Percentiles rank a stretch among this genome's conserved stretches.
Evolutionary conservation across 2,329 filamentous ascomycete species (phyloP).

Genomic region (Fusarium devonianum): DNA sequence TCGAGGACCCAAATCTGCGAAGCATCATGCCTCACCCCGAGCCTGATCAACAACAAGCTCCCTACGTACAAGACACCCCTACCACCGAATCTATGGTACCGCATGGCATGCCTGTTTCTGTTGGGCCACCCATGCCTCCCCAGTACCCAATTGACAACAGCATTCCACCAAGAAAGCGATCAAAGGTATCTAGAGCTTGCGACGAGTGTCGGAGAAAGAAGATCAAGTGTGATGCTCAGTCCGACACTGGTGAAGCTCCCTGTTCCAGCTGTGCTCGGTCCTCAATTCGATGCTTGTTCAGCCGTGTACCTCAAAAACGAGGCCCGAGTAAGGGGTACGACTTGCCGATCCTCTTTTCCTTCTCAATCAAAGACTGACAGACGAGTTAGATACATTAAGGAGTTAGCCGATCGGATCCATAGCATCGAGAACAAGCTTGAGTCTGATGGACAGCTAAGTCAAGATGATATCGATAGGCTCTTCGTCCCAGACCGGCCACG

Average conservation of each 20-base stretch:
- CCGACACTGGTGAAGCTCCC: conserved; percentile 74
- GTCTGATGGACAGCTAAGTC: conserved; percentile 53
- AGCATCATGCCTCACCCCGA: conserved; percentile 55
- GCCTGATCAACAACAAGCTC: conserved; percentile 47
- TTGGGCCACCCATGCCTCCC: conserved; percentile 48
- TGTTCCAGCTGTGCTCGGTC: conserved; percentile 85
- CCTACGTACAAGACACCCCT: conserved; percentile 50
- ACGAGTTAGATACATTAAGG: conserved; percentile 80
- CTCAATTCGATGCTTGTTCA: conserved; percentile 81
- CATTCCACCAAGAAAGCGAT: conserved; percentile 75
- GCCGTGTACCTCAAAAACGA: conserved; percentile 84
- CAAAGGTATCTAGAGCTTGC: conserved; percentile 87
- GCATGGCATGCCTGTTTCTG: conserved; percentile 47
- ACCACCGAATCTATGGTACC: conserved; percentile 48
- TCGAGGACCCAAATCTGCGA: conserved; percentile 53
- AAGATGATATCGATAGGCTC: conserved; percentile 56
- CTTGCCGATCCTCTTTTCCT: not conserved
- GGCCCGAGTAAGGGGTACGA: conserved; percentile 85
- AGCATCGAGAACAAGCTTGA: conserved; percentile 81
- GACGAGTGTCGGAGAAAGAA: conserved; percentile 91
- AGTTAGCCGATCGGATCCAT: conserved; percentile 84
- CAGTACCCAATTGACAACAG: conserved; percentile 60
- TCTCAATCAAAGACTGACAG: conserved; percentile 14
- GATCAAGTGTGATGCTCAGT: conserved; percentile 84
- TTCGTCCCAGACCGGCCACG: conserved; percentile 47